Conservation (phyloP, 2,329 filamentous ascomycete species). For the Trichoderma simmonsii region DNA sequence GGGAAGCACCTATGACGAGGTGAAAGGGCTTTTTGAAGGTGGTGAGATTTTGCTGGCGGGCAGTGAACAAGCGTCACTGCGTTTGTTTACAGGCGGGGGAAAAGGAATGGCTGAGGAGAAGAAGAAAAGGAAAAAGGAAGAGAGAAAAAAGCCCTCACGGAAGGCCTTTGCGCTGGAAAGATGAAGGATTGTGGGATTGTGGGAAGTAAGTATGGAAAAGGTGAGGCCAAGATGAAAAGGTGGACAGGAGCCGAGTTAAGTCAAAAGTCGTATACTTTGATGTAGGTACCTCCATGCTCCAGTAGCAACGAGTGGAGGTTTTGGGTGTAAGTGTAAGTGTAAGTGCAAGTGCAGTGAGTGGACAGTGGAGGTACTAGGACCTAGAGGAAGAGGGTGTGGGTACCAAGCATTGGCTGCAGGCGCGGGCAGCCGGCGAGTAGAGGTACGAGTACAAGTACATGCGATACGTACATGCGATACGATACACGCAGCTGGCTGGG, state of each 20-base stretch:
- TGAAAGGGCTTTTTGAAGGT: not conserved
- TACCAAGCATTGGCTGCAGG: conserved; percentile 12
- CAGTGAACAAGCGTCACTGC: conserved; percentile 19
- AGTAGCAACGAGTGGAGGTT: not conserved
- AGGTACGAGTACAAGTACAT: not conserved
- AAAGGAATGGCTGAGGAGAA: not conserved
- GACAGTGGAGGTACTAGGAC: not conserved
- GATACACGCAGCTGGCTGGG: not conserved
- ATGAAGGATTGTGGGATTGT: not conserved
- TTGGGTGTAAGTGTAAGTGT: not conserved
- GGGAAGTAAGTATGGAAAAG: not conserved
- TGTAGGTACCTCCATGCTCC: not conserved
- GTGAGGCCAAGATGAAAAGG: conserved; percentile 13
- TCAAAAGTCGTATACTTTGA: not conserved
- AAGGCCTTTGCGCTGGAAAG: not conserved
- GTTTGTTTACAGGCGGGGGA: not conserved
- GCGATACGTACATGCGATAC: too few relatives aligned
- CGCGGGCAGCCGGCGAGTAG: conserved; percentile 10
- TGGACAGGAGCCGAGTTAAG: not conserved
- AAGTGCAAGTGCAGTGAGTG: not conserved
- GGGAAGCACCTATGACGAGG: conserved; percentile 15
- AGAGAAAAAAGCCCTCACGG: not conserved
- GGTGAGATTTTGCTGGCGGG: not conserved
- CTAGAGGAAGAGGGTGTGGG: not conserved
- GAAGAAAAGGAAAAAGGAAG: not conserved